These are phyloP conservation scores for Punica granatum DNA, from an alignment of 345 rosid genomes.

Conservation along the genomic window DNA sequence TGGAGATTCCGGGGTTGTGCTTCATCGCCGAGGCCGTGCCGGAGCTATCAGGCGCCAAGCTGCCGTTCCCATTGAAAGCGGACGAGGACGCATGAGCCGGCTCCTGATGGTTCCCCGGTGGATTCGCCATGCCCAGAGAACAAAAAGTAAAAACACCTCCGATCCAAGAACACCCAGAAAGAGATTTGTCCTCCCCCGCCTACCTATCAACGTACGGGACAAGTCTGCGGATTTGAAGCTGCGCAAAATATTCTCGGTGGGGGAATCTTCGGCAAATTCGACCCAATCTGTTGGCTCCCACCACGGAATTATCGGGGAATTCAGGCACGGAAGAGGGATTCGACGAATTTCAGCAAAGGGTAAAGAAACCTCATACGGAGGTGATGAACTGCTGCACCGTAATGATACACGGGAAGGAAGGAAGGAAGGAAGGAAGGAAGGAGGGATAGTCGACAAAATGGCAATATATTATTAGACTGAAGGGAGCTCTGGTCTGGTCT, in stretches of 20 bases:
- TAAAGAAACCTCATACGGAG: neutral
- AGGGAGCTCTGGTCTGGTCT: conserved; percentile 12
- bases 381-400: neutral
- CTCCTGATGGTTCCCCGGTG: conserved; percentile 43
- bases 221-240: neutral
- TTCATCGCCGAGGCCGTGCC: conserved; percentile 27
- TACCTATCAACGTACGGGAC: neutral
- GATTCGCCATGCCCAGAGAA: conserved; percentile 37
- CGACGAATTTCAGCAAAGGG: neutral
- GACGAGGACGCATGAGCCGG: conserved; percentile 26
- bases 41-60: conserved; percentile 14
- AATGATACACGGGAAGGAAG: no score
- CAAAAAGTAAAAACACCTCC: neutral
- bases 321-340: neutral
- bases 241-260: neutral
- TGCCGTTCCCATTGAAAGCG: conserved; percentile 28
- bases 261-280: neutral
- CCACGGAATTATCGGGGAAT: neutral
- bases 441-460: neutral
- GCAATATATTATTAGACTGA: conserved; percentile 3
- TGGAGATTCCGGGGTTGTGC: conserved; percentile 59
- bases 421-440: no score
- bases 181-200: neutral
- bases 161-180: neutral
- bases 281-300: neutral